Evolutionary conservation across 768 basidiomycete genomes (phyloP).

Genomic region (Leccinellum albellum): DNA sequence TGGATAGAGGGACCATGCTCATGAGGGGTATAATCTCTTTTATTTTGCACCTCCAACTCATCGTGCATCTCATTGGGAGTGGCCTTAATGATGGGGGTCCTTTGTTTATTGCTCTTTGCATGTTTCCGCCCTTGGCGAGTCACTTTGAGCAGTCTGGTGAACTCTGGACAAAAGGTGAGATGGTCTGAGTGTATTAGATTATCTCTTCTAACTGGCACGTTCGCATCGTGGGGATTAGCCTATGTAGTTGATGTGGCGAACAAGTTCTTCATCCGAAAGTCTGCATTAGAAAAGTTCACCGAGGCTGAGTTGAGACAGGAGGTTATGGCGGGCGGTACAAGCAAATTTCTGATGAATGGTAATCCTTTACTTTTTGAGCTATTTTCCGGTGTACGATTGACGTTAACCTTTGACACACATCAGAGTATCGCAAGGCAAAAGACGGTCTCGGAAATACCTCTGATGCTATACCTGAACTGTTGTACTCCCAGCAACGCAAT

Average conservation of each 20-base stretch:
- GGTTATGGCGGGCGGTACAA: constrained; percentile 20
- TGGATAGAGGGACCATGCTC: constrained; percentile 10
- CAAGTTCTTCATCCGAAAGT: constrained; percentile 20
- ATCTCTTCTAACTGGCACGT: not conserved
- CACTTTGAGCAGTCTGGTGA: not conserved
- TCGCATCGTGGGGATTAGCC: constrained; percentile 2
- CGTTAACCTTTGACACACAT: not conserved
- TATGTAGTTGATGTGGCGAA: constrained; percentile 18
- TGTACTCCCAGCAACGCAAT: constrained; percentile 8
- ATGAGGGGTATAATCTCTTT: constrained; percentile 12
- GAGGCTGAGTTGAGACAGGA: constrained; percentile 14
- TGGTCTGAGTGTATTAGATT: not conserved
- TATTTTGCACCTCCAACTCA: constrained; percentile 22
- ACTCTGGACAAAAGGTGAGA: constrained; percentile 23
- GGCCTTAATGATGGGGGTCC: constrained; percentile 18
- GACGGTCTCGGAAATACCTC: constrained; percentile 17
- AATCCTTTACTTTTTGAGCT: not conserved
- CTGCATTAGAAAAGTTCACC: constrained; percentile 11
- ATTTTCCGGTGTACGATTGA: not conserved
- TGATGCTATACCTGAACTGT: constrained; percentile 5
- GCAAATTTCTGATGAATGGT: constrained; percentile 15
- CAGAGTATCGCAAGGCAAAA: constrained; percentile 22
- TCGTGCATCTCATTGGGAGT: constrained; percentile 14
- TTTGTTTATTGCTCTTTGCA: constrained; percentile 19
- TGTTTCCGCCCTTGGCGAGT: constrained; percentile 9